Base-by-base conservation (phyloP, 148 eudicot species). In the Camellia granthamiana region DNA sequence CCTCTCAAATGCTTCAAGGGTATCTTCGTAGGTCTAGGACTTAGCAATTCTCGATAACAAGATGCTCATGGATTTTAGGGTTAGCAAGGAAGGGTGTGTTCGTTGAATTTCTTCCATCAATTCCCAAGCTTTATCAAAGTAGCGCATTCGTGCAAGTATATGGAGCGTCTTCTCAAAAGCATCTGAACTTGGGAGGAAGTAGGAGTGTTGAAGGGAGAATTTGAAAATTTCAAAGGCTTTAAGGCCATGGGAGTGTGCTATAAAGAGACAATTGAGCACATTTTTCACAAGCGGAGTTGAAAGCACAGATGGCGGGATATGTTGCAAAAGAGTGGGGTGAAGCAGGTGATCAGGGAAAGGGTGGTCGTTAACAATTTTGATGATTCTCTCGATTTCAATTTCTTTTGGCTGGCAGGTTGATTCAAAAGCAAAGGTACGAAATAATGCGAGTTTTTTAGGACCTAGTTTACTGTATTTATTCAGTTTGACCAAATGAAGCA, bases 111-210 rank as follows among this genome's bases (percentile, higher is more conserved):
- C 93, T 76, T 88, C 91, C 90, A 95, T 89, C 62, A 95, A 75
- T 68, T 90, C 89, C 98, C 97, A 95, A 18, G 97, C 97, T 84
- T 93, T 86, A 55, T 86, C 88, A 83, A 93, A 92, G 84, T 93
- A 89, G 19, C 92, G 90, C 98, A 95, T 95, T 61, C 97, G 87
- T 23, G 91, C 77, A 59, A 95, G 92, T 78, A 95, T 95, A 77
- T 90, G 97, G 9, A 93, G 87, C 0, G 93, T 93, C 83, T 91
- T 95, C 81, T 95, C 98, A 71, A 93, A 88, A 47, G 97, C 94
- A 84, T 87, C 92, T 3, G 97, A 77, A 81, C 88, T 89, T 66
- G 97, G 93, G 77, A 43, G 49, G 44, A 80, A 83, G 13, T 83
- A 43, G 4, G 91, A 78, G 80, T 82, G 76, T 2, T 78, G 82